Evolutionary conservation across 345 rosid genomes (phyloP), one percentile per base, ranked within the genome.

Genomic region (Dimocarpus longan): DNA sequence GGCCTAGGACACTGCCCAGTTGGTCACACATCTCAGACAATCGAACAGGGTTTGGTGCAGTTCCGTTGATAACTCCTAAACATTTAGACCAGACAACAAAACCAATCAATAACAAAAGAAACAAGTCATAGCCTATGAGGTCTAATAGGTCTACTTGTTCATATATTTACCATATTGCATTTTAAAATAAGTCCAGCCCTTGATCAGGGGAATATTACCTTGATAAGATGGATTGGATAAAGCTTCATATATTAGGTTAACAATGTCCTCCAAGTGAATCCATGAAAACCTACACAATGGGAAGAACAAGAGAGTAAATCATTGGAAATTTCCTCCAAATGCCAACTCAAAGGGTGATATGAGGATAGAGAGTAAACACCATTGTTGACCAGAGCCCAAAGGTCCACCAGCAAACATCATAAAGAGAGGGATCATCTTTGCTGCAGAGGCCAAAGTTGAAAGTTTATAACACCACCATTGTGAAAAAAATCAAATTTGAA

Each of bases 381-480:
- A 95, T 85, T 95, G 99, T 66, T 74, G 79, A 80, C 99, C 99
- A 66, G 99, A 86, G 68, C 98, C 98, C 82, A 95, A 56, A 74
- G 99, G 99, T 85, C 99, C 99, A 44, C 99, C 99, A 18, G 98
- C 93, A 79, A 93, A 93, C 96, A 95, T 86, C 95, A 86, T 89
- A 82, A 93, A 95, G 77, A 95, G 85, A 44, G 98, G 98, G 77
- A 95, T 83, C 99, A 95, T 95, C 87, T 91, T 93, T 82, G 98
- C 99, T 95, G 89, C 83, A 88, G 70, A 65, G 46, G 44, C 74
- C 63, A 70, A 60, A 80, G 79, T 37, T 48, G 12, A 13, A 76
- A 73, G 22, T 10, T 28, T 28, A 70, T 21, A 74, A 78, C 79
- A 77, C 16, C 69, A 62, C 19, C 21, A 60, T 19, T 16, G 13